phyloP scores from a whole-genome alignment of 2,329 filamentous ascomycete genomes.

The Chalaropsis thielavioides region DNA sequence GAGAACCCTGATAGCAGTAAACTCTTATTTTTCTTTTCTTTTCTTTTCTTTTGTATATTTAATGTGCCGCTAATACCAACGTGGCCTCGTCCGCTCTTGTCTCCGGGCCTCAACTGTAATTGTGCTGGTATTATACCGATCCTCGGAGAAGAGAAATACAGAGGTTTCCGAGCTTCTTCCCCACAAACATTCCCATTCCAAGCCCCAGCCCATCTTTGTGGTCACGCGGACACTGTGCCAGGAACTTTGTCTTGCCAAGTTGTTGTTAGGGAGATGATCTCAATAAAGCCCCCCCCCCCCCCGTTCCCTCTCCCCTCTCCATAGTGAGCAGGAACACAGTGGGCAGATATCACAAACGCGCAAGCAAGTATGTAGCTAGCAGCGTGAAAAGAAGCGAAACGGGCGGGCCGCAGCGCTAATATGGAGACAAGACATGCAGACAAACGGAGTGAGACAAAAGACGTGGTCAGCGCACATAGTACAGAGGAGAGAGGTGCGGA shows the following conservation, averaged over 20 bases:
- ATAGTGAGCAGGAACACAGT: not conserved
- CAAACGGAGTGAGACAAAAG: not conserved
- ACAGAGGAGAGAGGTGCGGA: not conserved
- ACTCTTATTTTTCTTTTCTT: not conserved
- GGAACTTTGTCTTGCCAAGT: constrained; percentile 4
- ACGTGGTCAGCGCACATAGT: not conserved
- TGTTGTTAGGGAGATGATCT: not conserved
- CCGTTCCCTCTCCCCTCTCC: not conserved
- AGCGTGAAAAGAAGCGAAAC: not conserved
- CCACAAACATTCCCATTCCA: constrained; percentile 6
- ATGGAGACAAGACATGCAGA: constrained; percentile 5
- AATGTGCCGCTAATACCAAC: not conserved
- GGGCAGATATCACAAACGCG: not conserved
- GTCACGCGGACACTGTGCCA: not conserved
- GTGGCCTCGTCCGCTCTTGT: not conserved
- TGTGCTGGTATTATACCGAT: not conserved
- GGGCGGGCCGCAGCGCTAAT: not conserved
- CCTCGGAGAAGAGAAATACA: not conserved
- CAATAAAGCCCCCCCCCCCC: not conserved
- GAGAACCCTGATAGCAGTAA: not conserved
- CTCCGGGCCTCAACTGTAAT: not conserved
- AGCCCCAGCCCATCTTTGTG: not conserved
- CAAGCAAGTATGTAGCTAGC: not conserved
- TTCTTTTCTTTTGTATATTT: not conserved
- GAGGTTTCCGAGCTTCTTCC: not conserved